Base-by-base conservation (phyloP, 1,139 yeast species). In the Geotrichum citri-aurantii region DNA sequence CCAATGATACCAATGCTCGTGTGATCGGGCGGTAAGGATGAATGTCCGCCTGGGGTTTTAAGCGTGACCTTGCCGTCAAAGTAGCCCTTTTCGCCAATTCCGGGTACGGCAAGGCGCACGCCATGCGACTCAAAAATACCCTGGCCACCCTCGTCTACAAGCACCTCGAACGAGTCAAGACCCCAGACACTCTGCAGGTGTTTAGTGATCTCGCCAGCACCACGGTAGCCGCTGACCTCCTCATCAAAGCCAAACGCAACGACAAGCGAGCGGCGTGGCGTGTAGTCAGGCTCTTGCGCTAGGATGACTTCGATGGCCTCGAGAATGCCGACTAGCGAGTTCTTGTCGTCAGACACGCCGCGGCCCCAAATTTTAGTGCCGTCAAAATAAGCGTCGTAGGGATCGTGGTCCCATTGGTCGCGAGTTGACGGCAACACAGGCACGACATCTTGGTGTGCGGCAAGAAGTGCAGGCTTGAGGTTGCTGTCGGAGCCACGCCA, bases 401-500 rank as follows among this genome's bases (percentile, higher is more conserved):
- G 95, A 8, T 85, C 84, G 65, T 82, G 79, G 2, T 75, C 77
- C 96, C 96, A 88, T 55, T 79, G 75, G 48, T 70, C 75, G 49
- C 79, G 69, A 14, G 89, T 81, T 23, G 76, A 83, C 29, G 73
- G 69, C 65, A 83, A 84, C n/a, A 88, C 87, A 0, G 96, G 96
- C 12, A 88, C 96, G 2, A 85, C 88, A 68, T 88, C 96, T 69
- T 84, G 88, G 71, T 89, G 96, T 2, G 92, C 91, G 72, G 85
- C 80, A 47, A 88, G 74, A 71, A 88, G 68, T 17, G 85, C 64
- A 6, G 96, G 96, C 69, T 85, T 83, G 65, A 85, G 74, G 2
- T 66, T 61, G 5, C 70, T 50, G 60, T 83, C 73, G 0, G 81
- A 67, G 23, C 95, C 95, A 63, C 80, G 73, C 86, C 89, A 85